Evolutionary conservation across 805 yeast genomes (phyloP), one percentile per base, ranked within the genome.

Genomic region (Spencermartinsiella europaea): DNA sequence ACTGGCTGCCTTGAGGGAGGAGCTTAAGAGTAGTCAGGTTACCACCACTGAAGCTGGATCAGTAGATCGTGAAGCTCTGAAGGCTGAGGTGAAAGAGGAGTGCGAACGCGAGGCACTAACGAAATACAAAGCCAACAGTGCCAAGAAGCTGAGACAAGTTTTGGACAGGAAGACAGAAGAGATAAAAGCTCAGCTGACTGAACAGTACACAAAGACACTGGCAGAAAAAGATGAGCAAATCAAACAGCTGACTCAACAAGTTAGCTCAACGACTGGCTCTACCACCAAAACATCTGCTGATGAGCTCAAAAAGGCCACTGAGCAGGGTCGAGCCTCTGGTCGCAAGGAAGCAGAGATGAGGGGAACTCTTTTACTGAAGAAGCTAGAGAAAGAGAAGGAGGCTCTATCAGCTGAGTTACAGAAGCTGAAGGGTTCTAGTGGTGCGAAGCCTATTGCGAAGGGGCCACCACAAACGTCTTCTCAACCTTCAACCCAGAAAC

Each of bases 311-410:
- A 25, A 12, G 12, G 31, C 31, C 12, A 25, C 21, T 38, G 34
- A 14, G 42, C 20, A 8, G 22, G 28, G 28, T 14, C 22, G 45
- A 10, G 20, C 3, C 46, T 36, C 70, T 39, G 72, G 75, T 2
- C 75, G 76, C 42, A 76, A 79, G 58, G 80, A 80, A 56, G 74
- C 73, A 40, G 83, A 76, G 49, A 74, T 83, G 62, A 75, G 80
- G 54, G 72, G 74, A 47, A 75, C 72, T 48, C 73, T 83, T 62
- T 67, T 79, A 54, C 74, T 72, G 54, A 70, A 71, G 52, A 80
- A 75, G 43, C 67, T 76, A 22, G 79, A 75, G 49, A 65, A 62
- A 40, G 71, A 72, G 28, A 65, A 57, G 46, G 40, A 50, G 42
- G 55, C 42, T 12, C 21, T 43, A 19, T 16, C 15, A 17, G 36